Conservation (phyloP, 2,329 filamentous ascomycete species). For the Scedosporium boydii region DNA sequence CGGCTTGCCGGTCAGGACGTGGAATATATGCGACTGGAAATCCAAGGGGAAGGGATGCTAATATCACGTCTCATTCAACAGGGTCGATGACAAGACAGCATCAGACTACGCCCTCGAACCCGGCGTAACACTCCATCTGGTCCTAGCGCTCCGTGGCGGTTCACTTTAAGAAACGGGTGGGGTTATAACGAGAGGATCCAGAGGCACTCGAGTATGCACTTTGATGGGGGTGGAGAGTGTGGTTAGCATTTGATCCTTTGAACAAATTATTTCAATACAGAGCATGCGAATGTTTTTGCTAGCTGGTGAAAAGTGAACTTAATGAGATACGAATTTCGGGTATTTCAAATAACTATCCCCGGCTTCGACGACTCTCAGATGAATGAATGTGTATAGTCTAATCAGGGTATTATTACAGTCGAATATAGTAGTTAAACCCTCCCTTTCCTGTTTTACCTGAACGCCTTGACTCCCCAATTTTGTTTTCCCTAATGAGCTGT, state of each 20-base stretch:
- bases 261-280: not conserved
- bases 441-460: not conserved
- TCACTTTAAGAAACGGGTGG: conserved; percentile 15
- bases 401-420: not conserved
- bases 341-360: not conserved
- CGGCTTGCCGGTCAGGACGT: not conserved
- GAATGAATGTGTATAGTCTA: not conserved
- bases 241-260: not conserved
- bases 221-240: not conserved
- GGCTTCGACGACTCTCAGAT: not conserved
- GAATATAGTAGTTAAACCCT: not conserved
- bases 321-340: too few relatives aligned
- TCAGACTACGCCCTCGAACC: conserved; percentile 83
- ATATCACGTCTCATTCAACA: conserved; percentile 26
- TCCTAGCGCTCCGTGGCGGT: conserved; percentile 86
- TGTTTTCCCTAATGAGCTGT: not conserved
- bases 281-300: not conserved
- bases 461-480: not conserved
- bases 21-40: not conserved
- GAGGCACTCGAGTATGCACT: too few relatives aligned
- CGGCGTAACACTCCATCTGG: conserved; percentile 88
- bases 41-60: not conserved
- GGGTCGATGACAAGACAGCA: conserved; percentile 92
- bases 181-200: not conserved
- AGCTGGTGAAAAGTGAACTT: too few relatives aligned